Percentiles rank a stretch among this genome's conserved stretches.
Evolutionary conservation across 306 rosid species (phyloP).

Genomic region (Rosa multiflora): DNA sequence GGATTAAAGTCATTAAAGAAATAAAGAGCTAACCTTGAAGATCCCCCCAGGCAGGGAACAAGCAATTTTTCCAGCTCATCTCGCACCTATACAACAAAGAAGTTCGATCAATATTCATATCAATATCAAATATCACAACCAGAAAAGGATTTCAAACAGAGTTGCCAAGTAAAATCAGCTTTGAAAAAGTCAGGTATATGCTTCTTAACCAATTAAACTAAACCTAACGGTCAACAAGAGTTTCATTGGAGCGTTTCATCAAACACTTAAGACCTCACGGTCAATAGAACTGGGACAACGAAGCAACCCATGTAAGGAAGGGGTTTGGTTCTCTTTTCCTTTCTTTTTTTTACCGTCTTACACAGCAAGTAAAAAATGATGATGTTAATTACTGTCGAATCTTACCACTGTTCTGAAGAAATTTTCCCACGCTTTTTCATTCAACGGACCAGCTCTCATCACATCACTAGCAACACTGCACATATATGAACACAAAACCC

Average conservation of each 20-base stretch:
- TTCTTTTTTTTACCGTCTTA: background rate
- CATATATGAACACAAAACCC: slow-evolving; percentile 22
- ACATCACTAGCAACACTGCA: slow-evolving; percentile 44
- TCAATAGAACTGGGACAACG: too few species aligned
- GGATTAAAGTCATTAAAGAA: background rate
- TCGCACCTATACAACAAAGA: slow-evolving; percentile 42
- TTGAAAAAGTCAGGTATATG: background rate
- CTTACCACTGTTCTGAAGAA: slow-evolving; percentile 47
- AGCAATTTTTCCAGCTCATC: slow-evolving; percentile 45
- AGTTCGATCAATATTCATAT: background rate
- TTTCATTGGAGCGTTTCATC: too few species aligned
- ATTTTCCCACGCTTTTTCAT: slow-evolving; percentile 32
- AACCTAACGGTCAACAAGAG: slow-evolving; percentile 1
- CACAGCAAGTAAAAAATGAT: background rate
- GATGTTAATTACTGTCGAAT: background rate
- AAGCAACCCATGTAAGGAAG: too few species aligned
- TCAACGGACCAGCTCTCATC: background rate
- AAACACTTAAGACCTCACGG: too few species aligned
- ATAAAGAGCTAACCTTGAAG: slow-evolving; percentile 45
- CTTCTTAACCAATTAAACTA: background rate
- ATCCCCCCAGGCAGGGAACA: slow-evolving; percentile 3
- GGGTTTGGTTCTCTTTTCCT: background rate
- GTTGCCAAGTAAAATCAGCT: background rate
- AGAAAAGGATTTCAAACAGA: background rate
- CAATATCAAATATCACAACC: background rate